Percentiles rank a stretch among this genome's conserved stretches.
These are phyloP conservation scores for Penicillium sp. DNA, from an alignment of 2,329 filamentous ascomycete species.

Conservation along the genomic window DNA sequence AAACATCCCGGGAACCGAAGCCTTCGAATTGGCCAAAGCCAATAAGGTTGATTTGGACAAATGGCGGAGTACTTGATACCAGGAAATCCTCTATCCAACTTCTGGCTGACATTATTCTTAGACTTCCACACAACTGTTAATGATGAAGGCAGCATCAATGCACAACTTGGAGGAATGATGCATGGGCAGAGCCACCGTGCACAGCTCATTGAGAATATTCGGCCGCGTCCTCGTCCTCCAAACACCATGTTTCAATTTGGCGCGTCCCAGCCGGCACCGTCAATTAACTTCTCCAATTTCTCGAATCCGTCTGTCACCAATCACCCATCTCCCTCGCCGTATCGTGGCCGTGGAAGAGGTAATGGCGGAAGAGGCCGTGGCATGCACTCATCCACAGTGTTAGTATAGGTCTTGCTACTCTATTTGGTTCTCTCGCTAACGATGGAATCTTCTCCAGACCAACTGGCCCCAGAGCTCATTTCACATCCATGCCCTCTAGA, in stretches of 20 bases:
- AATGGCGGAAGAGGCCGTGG: slow-evolving; percentile 22
- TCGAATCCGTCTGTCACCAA: not conserved
- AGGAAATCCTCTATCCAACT: not conserved
- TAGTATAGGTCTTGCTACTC: not conserved
- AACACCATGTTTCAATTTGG: not conserved
- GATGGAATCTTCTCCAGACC: slow-evolving; percentile 18
- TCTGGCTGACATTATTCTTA: slow-evolving; percentile 11
- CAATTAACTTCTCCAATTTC: too few relatives aligned
- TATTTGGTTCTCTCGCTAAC: not conserved
- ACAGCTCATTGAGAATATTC: slow-evolving; percentile 16
- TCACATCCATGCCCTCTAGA: not conserved
- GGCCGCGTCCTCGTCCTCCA: not conserved
- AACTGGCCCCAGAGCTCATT: not conserved
- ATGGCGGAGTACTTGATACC: slow-evolving; percentile 35
- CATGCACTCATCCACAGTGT: slow-evolving; percentile 21
- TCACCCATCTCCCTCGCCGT: not conserved
- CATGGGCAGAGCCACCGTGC: slow-evolving; percentile 42
- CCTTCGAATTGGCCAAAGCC: slow-evolving; percentile 24
- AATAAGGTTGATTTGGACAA: slow-evolving; percentile 26
- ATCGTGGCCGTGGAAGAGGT: slow-evolving; percentile 26
- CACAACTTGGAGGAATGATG: slow-evolving; percentile 31
- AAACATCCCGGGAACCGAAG: slow-evolving; percentile 31
- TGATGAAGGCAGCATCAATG: slow-evolving; percentile 31
- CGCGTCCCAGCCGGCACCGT: not conserved
- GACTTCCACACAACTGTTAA: slow-evolving; percentile 31